These are phyloP conservation scores for Ceratobasidium sp. DNA, from an alignment of 1,284 basidiomycete genomes.

Conservation along the genomic window DNA sequence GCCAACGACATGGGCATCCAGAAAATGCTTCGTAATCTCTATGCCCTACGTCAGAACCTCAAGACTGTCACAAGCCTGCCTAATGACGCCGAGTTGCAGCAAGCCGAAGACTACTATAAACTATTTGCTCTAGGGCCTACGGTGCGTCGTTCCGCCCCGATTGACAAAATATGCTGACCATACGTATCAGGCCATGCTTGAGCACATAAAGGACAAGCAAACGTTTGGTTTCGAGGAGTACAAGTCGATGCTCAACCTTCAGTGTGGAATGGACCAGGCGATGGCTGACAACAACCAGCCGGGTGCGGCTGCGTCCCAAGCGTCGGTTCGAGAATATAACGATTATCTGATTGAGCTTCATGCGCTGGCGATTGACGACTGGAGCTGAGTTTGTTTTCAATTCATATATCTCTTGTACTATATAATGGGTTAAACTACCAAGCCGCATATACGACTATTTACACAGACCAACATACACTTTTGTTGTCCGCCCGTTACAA, in stretches of 20 bases:
- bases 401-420: too few species aligned
- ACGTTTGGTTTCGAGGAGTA: conserved; percentile 90
- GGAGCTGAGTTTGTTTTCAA: conserved; percentile 21
- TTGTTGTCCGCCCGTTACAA: too few species aligned
- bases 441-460: too few species aligned
- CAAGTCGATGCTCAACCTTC: conserved; percentile 87
- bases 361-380: conserved; percentile 74
- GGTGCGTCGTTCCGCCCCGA: too few species aligned
- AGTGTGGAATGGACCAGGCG: conserved; percentile 81
- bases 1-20: conserved; percentile 85
- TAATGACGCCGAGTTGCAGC: conserved; percentile 77
- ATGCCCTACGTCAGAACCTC: conserved; percentile 93
- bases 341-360: conserved; percentile 84
- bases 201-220: conserved; percentile 72
- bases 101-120: conserved; percentile 84
- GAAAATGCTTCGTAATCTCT: conserved; percentile 91
- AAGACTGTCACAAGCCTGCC: conserved; percentile 74
- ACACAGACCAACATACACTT: too few species aligned
- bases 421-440: too few species aligned
- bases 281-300: conserved; percentile 58
- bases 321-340: conserved; percentile 68
- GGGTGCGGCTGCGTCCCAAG: conserved; percentile 55
- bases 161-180: not conserved
- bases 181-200: conserved; percentile 75
- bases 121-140: conserved; percentile 81